Percentiles rank a stretch among this genome's conserved stretches.
phyloP scores from a whole-genome alignment of 192 early-diverging fungal genomes.

The Backusella tuberculispora region DNA sequence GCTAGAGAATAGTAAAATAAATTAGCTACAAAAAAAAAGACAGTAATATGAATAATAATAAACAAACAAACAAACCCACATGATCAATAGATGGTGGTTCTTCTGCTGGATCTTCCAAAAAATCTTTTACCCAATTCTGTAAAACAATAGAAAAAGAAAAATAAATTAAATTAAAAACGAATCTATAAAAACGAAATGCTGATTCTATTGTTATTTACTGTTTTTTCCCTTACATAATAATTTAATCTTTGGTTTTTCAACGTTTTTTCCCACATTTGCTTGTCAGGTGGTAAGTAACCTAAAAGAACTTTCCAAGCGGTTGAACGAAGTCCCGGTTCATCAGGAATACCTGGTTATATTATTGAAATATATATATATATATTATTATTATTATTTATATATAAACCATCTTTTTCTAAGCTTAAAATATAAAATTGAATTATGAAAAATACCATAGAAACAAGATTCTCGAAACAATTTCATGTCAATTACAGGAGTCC shows the following conservation, averaged over 20 bases:
- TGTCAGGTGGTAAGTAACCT: conserved; percentile 67
- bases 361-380: neutral
- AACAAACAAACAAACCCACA: conserved; percentile 29
- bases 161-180: neutral
- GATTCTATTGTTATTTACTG: neutral
- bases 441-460: conserved; percentile 49
- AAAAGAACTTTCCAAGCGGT: conserved; percentile 75
- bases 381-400: neutral
- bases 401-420: neutral
- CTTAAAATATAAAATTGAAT: neutral
- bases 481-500: conserved; percentile 48
- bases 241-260: conserved; percentile 50
- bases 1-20: neutral
- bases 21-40: neutral
- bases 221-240: conserved; percentile 60
- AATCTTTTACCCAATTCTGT: conserved; percentile 59
- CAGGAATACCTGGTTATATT: conserved; percentile 63
- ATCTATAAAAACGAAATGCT: neutral
- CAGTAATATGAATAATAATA: conserved; percentile 11
- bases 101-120: conserved; percentile 62
- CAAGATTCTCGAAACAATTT: conserved; percentile 57
- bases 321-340: conserved; percentile 61
- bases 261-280: conserved; percentile 56
- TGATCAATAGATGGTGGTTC: conserved; percentile 46
- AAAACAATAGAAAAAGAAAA: neutral